Evolutionary conservation across 2,329 filamentous ascomycete species (phyloP).

Genomic region (Colletotrichum plurivorum): DNA sequence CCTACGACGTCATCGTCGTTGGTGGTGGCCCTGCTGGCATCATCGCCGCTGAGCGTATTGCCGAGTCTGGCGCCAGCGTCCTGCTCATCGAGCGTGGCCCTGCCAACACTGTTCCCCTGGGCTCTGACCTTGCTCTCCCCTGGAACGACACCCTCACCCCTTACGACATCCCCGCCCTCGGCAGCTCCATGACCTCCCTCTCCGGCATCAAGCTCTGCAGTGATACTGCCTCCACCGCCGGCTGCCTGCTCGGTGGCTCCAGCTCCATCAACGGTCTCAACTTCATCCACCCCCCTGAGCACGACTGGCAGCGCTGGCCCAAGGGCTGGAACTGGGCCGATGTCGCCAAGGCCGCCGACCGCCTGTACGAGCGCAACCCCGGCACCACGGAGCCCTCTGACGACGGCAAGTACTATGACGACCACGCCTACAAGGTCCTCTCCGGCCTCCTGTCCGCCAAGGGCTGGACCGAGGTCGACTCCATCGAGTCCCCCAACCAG

Average conservation of each 20-base stretch:
- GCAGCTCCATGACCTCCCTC: constrained; percentile 43
- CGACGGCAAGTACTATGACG: constrained; percentile 43
- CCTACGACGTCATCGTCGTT: constrained; percentile 57
- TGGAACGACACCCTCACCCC: constrained; percentile 51
- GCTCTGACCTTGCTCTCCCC: constrained; percentile 47
- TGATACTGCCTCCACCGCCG: constrained; percentile 52
- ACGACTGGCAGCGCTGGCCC: constrained; percentile 51
- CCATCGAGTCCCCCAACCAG: constrained; percentile 53
- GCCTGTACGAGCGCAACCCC: constrained; percentile 47
- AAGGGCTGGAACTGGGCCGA: constrained; percentile 48
- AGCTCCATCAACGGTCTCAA: constrained; percentile 52
- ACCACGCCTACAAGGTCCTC: constrained; percentile 20
- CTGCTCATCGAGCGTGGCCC: constrained; percentile 55
- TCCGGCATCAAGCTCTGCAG: constrained; percentile 49
- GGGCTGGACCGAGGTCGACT: constrained; percentile 46
- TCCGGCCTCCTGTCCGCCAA: constrained; percentile 31
- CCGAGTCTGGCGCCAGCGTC: constrained; percentile 53
- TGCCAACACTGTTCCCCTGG: constrained; percentile 50
- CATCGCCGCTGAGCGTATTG: constrained; percentile 52
- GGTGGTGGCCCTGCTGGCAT: constrained; percentile 55
- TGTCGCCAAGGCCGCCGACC: constrained; percentile 44
- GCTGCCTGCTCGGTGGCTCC: constrained; percentile 55
- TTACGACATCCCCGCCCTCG: constrained; percentile 49
- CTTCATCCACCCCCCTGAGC: constrained; percentile 49
- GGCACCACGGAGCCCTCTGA: constrained; percentile 45